Evolutionary conservation across 345 rosid species (phyloP).

Genomic region (Gossypium sturtianum): DNA sequence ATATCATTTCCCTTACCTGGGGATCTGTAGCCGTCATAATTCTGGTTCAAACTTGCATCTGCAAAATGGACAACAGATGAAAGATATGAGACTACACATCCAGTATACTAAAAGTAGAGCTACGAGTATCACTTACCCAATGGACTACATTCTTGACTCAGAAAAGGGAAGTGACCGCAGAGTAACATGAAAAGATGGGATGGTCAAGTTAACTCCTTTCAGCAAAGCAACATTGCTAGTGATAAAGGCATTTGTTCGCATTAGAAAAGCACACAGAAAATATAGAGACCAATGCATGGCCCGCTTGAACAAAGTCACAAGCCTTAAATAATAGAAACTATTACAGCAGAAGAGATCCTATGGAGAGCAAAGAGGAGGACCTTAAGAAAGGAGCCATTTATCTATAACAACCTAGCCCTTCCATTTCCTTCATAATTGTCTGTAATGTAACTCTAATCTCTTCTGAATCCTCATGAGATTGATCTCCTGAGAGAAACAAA

Average conservation of each 20-base stretch:
- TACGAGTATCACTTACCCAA: not conserved
- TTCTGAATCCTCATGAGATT: slow-evolving; percentile 32
- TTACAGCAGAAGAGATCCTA: not conserved
- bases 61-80: not conserved
- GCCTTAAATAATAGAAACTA: not conserved
- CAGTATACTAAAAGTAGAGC: not conserved
- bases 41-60: not conserved
- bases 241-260: not conserved
- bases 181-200: not conserved
- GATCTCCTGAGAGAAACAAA: slow-evolving; percentile 49
- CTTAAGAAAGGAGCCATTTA: not conserved
- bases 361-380: not conserved
- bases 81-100: not conserved
- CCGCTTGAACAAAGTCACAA: not conserved
- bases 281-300: not conserved
- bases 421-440: slow-evolving; percentile 33
- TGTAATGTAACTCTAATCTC: slow-evolving; percentile 31
- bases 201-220: not conserved
- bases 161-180: not conserved
- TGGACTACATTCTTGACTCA: not conserved
- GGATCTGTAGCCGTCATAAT: not conserved
- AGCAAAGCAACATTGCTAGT: not conserved
- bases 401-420: slow-evolving; percentile 14
- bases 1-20: not conserved
- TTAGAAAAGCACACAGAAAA: not conserved